phyloP scores from a whole-genome alignment of 2,329 filamentous ascomycete species.

The Trichoderma sp. region DNA sequence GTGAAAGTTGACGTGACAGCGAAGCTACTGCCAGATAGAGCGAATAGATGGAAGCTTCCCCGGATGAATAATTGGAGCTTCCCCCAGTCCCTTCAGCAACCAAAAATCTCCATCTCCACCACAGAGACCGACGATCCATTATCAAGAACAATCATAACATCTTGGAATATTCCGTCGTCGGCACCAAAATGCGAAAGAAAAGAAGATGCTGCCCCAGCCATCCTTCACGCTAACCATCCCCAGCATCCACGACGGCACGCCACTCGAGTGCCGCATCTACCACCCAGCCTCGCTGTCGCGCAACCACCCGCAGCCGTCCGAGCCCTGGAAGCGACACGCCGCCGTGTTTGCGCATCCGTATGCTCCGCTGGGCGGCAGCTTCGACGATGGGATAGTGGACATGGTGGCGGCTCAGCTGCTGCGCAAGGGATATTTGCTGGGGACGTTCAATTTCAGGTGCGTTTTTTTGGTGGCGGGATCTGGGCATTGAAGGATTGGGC shows the following conservation, averaged over 20 bases:
- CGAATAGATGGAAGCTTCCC: slow-evolving; percentile 1
- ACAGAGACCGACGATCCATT: background rate
- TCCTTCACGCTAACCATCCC: slow-evolving; percentile 74
- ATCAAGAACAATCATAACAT: background rate
- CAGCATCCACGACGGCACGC: slow-evolving; percentile 75
- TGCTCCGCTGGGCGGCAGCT: slow-evolving; percentile 80
- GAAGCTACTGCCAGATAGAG: background rate
- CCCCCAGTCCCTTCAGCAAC: slow-evolving; percentile 2
- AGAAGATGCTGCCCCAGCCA: slow-evolving; percentile 58
- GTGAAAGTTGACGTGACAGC: slow-evolving; percentile 10
- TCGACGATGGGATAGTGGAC: slow-evolving; percentile 79
- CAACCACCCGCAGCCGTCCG: slow-evolving; percentile 32
- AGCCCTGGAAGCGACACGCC: slow-evolving; percentile 52
- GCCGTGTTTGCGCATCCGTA: slow-evolving; percentile 87
- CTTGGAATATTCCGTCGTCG: background rate
- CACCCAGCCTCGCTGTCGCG: slow-evolving; percentile 58
- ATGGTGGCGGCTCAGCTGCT: slow-evolving; percentile 66
- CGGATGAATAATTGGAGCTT: slow-evolving; percentile 7
- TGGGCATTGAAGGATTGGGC: too few species aligned
- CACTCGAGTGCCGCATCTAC: slow-evolving; percentile 81
- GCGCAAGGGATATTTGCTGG: slow-evolving; percentile 72
- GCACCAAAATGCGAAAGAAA: slow-evolving; percentile 25
- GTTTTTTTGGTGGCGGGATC: slow-evolving; percentile 25
- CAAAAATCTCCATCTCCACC: slow-evolving; percentile 12
- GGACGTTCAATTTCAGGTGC: slow-evolving; percentile 90